A percentile compares a stretch with the other conserved stretches of the same genome.
phyloP scores from a whole-genome alignment of 345 rosid genomes.

The Gossypium mustelinum region DNA sequence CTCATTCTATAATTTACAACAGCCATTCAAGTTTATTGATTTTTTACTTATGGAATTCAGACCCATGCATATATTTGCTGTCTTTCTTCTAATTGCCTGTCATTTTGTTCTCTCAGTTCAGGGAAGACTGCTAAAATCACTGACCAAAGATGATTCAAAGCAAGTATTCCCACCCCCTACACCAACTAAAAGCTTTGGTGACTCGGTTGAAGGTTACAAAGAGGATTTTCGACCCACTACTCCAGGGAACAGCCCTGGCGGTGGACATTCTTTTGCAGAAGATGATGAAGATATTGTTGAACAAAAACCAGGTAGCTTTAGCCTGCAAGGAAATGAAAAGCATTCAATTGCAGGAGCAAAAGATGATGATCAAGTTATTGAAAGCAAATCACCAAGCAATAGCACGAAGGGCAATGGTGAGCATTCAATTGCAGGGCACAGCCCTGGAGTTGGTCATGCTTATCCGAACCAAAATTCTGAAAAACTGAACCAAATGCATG shows the following conservation, averaged over 20 bases:
- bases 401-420: not conserved
- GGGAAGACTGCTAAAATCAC: constrained; percentile 34
- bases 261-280: constrained; percentile 25
- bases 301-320: not conserved
- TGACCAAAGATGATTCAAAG: constrained; percentile 1
- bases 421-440: constrained; percentile 14
- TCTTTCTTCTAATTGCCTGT: constrained; percentile 22
- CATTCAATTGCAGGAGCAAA: constrained; percentile 22
- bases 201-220: not conserved
- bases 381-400: not conserved
- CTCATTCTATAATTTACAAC: not conserved
- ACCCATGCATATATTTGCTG: constrained; percentile 1
- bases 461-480: not conserved
- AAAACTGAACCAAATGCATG: not conserved
- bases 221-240: constrained; percentile 31
- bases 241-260: constrained; percentile 42
- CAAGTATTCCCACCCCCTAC: not conserved
- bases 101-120: constrained; percentile 21
- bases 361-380: constrained; percentile 16
- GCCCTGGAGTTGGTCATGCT: not conserved
- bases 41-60: constrained; percentile 5
- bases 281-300: not conserved
- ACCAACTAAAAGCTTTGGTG: not conserved
- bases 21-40: not conserved
- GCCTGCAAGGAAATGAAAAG: not conserved